Percentiles rank a stretch among this genome's conserved stretches.
Evolutionary conservation across 495 filamentous ascomycete species (phyloP).

Genomic region (Xylaria scruposa): DNA sequence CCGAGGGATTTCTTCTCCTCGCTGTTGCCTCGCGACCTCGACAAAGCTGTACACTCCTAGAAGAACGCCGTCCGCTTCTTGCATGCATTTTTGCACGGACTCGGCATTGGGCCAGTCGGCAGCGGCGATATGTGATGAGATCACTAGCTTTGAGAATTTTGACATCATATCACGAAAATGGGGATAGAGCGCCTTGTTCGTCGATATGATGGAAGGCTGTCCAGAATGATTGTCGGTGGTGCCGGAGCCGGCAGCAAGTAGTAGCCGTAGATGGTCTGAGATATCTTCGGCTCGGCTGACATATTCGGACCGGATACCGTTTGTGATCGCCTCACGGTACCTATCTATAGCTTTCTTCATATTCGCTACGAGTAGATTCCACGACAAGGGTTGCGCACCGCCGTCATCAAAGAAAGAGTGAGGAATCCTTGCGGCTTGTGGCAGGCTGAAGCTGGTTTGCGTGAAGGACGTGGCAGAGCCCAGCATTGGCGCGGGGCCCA

Average conservation of each 20-base stretch:
- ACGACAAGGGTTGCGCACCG: conserved; percentile 72
- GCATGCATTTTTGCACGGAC: conserved; percentile 89
- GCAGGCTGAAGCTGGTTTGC: conserved; percentile 61
- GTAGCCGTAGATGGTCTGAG: conserved; percentile 90
- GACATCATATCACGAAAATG: conserved; percentile 99
- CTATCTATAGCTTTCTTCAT: conserved; percentile 87
- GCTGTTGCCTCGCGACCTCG: conserved; percentile 89
- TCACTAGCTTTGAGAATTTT: conserved; percentile 95
- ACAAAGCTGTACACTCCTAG: conserved; percentile 94
- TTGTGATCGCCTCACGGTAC: conserved; percentile 84
- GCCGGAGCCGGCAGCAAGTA: conserved; percentile 93
- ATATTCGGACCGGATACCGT: conserved; percentile 83
- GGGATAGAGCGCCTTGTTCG: conserved; percentile 94
- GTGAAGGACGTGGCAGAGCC: conserved; percentile 72
- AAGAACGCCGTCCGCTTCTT: conserved; percentile 94
- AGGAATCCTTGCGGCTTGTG: conserved; percentile 67
- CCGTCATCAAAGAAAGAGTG: conserved; percentile 87
- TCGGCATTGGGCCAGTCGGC: conserved; percentile 89
- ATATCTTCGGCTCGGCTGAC: conserved; percentile 94
- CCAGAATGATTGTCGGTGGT: conserved; percentile 99
- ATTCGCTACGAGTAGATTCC: conserved; percentile 86
- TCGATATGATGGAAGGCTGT: conserved; percentile 97
- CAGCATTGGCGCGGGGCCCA: conserved; percentile 59
- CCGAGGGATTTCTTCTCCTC: conserved; percentile 87
- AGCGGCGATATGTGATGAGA: conserved; percentile 97